Conservation (phyloP, 495 filamentous ascomycete species). For the Hypoxylon fuscum region DNA sequence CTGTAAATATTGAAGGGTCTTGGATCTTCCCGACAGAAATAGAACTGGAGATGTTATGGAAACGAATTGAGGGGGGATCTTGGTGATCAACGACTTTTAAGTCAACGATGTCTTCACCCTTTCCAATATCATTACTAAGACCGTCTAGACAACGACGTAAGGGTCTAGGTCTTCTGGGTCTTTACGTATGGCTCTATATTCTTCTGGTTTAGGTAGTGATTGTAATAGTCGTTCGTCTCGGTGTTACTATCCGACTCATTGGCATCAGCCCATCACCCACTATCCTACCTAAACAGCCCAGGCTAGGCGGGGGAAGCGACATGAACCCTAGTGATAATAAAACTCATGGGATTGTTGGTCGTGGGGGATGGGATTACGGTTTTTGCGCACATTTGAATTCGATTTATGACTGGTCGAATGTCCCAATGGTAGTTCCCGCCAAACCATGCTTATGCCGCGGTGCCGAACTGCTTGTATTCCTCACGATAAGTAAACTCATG, state of each 20-base stretch:
- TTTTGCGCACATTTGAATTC: conserved; percentile 8
- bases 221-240: conserved; percentile 34
- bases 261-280: conserved; percentile 30
- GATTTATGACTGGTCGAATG: conserved; percentile 24
- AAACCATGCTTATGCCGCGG: conserved; percentile 9
- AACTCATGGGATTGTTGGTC: conserved; percentile 38
- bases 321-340: not conserved
- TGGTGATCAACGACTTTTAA: conserved; percentile 7
- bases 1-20: not conserved
- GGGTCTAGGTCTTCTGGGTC: too few relatives aligned
- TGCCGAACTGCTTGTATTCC: not conserved
- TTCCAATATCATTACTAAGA: not conserved
- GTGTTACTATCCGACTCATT: conserved; percentile 31
- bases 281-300: conserved; percentile 7
- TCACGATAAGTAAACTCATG: conserved; percentile 1
- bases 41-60: conserved; percentile 4
- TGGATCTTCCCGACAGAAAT: conserved; percentile 2
- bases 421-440: conserved; percentile 12
- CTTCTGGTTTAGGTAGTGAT: conserved; percentile 32
- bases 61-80: not conserved
- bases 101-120: conserved; percentile 12
- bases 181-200: conserved; percentile 34
- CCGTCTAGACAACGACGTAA: too few relatives aligned
- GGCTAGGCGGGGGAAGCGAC: not conserved
- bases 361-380: conserved; percentile 29